A percentile compares a stretch with the other conserved stretches of the same genome.
phyloP scores from a whole-genome alignment of 306 rosid genomes.

The Glycyrrhiza uralensis region DNA sequence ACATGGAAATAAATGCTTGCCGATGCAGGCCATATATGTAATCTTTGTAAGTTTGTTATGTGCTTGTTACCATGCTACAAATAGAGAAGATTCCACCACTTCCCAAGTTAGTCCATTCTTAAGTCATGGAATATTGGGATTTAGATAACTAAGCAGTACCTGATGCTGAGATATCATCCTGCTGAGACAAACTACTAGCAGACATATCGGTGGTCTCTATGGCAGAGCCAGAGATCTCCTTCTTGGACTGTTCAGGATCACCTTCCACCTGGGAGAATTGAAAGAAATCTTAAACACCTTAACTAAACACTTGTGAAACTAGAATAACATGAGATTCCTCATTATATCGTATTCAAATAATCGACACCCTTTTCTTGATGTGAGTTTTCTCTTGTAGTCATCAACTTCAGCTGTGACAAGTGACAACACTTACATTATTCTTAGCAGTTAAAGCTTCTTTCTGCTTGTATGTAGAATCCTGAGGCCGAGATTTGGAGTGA shows the following conservation, averaged over 20 bases:
- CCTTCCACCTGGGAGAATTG: conserved; percentile 46
- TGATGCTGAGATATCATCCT: conserved; percentile 43
- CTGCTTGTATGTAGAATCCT: conserved; percentile 38
- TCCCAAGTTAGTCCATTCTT: conserved; percentile 7
- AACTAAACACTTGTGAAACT: conserved; percentile 1
- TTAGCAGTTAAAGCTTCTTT: conserved; percentile 26
- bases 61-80: neutral
- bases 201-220: conserved; percentile 24
- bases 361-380: neutral
- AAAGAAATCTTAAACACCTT: conserved; percentile 23
- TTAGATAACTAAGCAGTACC: conserved; percentile 47
- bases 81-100: neutral
- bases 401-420: conserved; percentile 17
- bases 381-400: conserved; percentile 29
- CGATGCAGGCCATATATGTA: neutral
- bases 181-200: conserved; percentile 27
- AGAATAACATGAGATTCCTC: conserved; percentile 5
- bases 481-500: conserved; percentile 34
- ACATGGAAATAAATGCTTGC: conserved; percentile 3
- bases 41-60: neutral
- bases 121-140: neutral
- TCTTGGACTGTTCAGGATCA: conserved; percentile 31
- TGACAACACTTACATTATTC: conserved; percentile 36
- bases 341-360: conserved; percentile 21
- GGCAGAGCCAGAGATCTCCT: conserved; percentile 32